These are phyloP conservation scores for Aechmea fasciata DNA, from an alignment of 176 grass and related monocot genomes.

Conservation along the genomic window DNA sequence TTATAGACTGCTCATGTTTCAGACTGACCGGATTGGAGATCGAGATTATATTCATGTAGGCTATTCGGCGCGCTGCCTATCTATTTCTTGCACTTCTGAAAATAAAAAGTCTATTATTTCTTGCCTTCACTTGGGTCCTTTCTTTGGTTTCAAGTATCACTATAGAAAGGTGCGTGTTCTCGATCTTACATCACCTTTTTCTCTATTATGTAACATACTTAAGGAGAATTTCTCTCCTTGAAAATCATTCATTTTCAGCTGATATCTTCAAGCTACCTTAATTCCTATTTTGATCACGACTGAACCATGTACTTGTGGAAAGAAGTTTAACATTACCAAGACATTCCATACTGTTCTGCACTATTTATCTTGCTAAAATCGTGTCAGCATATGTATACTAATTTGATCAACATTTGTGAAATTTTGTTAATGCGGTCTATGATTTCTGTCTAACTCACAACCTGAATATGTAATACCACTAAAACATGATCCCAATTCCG, in stretches of 20 bases:
- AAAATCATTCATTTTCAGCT: background rate
- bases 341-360: too few species aligned
- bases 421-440: background rate
- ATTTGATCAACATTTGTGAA: too few species aligned
- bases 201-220: background rate
- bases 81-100: slow-evolving; percentile 41
- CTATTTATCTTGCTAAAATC: too few species aligned
- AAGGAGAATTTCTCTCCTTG: background rate
- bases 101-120: slow-evolving; percentile 32
- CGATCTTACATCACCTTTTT: background rate
- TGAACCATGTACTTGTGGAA: too few species aligned
- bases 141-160: slow-evolving; percentile 34
- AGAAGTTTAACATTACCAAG: too few species aligned
- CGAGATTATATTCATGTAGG: slow-evolving; percentile 32
- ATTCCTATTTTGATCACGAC: too few species aligned
- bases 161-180: slow-evolving; percentile 34
- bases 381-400: too few species aligned
- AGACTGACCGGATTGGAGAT: slow-evolving; percentile 29
- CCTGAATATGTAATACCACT: too few species aligned
- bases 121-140: slow-evolving; percentile 28
- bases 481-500: too few species aligned
- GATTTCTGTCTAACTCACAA: background rate
- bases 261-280: background rate
- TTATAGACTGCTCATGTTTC: slow-evolving; percentile 36
- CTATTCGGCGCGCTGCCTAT: slow-evolving; percentile 28